Evolutionary conservation across 257 asterid species (phyloP), one percentile per base, ranked within the genome.

Genomic region (Avicennia marina): DNA sequence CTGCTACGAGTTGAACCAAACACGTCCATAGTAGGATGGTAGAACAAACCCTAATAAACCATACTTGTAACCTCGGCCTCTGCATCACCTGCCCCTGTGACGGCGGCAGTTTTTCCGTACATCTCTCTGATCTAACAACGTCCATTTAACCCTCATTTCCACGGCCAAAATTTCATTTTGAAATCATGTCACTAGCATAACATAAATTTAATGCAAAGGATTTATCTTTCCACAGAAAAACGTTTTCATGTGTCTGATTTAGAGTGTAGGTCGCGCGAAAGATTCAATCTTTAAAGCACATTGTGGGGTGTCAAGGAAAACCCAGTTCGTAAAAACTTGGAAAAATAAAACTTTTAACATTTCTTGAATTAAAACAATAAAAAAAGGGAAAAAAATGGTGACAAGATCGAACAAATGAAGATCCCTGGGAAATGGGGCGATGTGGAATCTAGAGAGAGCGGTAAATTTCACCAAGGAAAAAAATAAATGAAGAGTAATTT

Each of bases 11-110:
- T 63, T 86, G 91, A 56, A 78, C 83, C 81, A 86, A 67, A 74
- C 93, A 77, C 34, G 93, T 78, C 91, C 95, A 86, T 67, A 86
- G 72, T 42, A 85, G 59, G 74, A 85, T 86, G 65, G 75, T 72
- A 44, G 79, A 74, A 71, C 89, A 82, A 33, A 83, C 79, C 66
- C 85, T 74, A 67, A 82, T 69, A 41, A 85, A 86, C 87, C 89
- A 86, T 52, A 78, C 81, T 61, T 76, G 79, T 58, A 82, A 72
- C 56, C 83, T 70, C 39, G 93, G 74, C 60, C 81, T 80, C 60
- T 71, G 90, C 21, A 66, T 67, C 75, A 60, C 72, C 65, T 63
- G 81, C 67, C 75, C 84, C 60, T 72, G 86, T 51, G 75, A 70
- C 36, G 73, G 71, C 43, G 67, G 64, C 59, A 41, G 53, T 58